phyloP scores from a whole-genome alignment of 768 basidiomycete genomes.

The Lactarius evosmus region DNA sequence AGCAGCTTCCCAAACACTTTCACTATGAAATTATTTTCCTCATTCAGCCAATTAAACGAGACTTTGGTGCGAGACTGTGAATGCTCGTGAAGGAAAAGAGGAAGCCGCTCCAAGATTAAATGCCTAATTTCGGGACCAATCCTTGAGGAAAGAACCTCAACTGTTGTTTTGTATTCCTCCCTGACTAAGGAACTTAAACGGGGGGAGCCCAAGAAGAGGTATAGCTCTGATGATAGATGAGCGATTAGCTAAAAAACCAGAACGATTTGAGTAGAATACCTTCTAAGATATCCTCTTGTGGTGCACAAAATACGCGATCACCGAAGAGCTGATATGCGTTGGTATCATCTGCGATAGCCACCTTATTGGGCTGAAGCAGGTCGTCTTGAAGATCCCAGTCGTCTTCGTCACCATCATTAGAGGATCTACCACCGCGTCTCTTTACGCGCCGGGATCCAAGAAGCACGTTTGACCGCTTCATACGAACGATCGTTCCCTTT shows the following conservation, averaged over 20 bases:
- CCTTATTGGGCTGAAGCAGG: slow-evolving; percentile 61
- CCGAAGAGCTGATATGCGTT: slow-evolving; percentile 78
- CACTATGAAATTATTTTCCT: slow-evolving; percentile 64
- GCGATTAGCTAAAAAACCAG: background rate
- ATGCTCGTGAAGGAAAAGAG: slow-evolving; percentile 90
- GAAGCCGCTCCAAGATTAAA: slow-evolving; percentile 77
- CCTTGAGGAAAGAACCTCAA: slow-evolving; percentile 49
- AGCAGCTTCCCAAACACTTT: slow-evolving; percentile 61
- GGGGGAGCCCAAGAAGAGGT: slow-evolving; percentile 68
- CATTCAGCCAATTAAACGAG: slow-evolving; percentile 63
- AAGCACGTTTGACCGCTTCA: slow-evolving; percentile 71
- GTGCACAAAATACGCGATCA: slow-evolving; percentile 69
- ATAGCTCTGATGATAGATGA: slow-evolving; percentile 53
- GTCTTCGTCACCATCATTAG: slow-evolving; percentile 59
- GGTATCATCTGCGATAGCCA: slow-evolving; percentile 85
- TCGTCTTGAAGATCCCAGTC: slow-evolving; percentile 74
- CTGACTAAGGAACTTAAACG: slow-evolving; percentile 68
- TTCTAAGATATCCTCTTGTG: slow-evolving; percentile 91
- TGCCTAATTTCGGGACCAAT: slow-evolving; percentile 50
- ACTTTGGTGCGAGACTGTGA: slow-evolving; percentile 61
- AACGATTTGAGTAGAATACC: slow-evolving; percentile 38
- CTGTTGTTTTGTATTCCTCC: slow-evolving; percentile 67
- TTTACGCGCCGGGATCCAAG: slow-evolving; percentile 67
- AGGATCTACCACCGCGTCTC: slow-evolving; percentile 33
- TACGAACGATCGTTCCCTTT: slow-evolving; percentile 49